Evolutionary conservation across 2,329 filamentous ascomycete genomes (phyloP).

Genomic region (Didymella glomerata): DNA sequence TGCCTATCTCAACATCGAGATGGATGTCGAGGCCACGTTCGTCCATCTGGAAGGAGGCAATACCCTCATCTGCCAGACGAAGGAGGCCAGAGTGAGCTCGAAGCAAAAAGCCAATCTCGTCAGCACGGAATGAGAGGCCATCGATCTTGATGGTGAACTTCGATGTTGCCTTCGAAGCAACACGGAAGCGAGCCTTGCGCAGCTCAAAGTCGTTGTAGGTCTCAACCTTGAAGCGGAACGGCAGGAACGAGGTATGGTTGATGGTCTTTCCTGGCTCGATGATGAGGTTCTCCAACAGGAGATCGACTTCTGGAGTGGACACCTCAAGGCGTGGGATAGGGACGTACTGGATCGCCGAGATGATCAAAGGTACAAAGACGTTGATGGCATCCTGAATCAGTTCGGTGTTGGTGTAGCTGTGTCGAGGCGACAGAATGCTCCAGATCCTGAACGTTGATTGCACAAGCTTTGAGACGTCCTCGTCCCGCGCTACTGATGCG

Average conservation of each 20-base stretch:
- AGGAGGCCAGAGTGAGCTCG: slow-evolving; percentile 79
- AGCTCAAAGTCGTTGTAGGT: slow-evolving; percentile 89
- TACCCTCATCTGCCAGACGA: slow-evolving; percentile 80
- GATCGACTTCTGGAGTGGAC: slow-evolving; percentile 80
- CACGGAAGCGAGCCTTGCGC: slow-evolving; percentile 76
- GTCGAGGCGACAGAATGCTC: slow-evolving; percentile 71
- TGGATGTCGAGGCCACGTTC: slow-evolving; percentile 86
- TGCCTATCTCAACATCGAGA: slow-evolving; percentile 83
- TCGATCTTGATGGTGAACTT: slow-evolving; percentile 80
- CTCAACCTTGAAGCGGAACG: slow-evolving; percentile 80
- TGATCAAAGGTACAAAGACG: slow-evolving; percentile 79
- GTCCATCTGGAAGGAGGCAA: slow-evolving; percentile 86
- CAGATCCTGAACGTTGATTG: slow-evolving; percentile 73
- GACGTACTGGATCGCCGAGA: slow-evolving; percentile 82
- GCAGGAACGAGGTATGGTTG: slow-evolving; percentile 87
- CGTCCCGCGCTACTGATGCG: slow-evolving; percentile 73
- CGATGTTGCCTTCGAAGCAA: slow-evolving; percentile 72
- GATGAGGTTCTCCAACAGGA: slow-evolving; percentile 89
- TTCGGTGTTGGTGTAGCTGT: slow-evolving; percentile 71
- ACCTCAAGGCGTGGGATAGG: slow-evolving; percentile 92
- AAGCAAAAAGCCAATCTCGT: slow-evolving; percentile 91
- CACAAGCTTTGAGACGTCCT: slow-evolving; percentile 74
- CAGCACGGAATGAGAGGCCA: slow-evolving; percentile 82
- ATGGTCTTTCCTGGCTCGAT: slow-evolving; percentile 86
- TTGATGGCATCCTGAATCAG: slow-evolving; percentile 79